Conservation (phyloP, 2,329 filamentous ascomycete genomes). For the Ophiocordyceps camponoti-leonardi region DNA sequence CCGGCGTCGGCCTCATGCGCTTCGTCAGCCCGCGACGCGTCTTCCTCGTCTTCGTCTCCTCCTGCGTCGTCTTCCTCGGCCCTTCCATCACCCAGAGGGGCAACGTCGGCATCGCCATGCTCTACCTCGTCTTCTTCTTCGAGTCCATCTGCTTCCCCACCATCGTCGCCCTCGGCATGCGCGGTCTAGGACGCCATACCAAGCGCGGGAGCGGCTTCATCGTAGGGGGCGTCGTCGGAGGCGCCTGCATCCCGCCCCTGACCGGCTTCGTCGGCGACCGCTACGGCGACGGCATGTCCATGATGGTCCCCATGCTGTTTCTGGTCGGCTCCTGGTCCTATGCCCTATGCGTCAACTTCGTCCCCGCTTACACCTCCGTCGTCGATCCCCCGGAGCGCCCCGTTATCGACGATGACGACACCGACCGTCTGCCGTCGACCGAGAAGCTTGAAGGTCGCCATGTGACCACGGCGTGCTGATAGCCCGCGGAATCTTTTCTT, state of each 20-base stretch:
- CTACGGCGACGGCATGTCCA: conserved; percentile 40
- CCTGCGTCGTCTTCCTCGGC: conserved; percentile 45
- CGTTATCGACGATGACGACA: conserved; percentile 25
- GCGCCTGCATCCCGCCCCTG: conserved; percentile 57
- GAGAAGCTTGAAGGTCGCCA: background rate
- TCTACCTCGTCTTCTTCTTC: conserved; percentile 60
- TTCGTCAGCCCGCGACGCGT: conserved; percentile 48
- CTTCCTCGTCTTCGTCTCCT: conserved; percentile 46
- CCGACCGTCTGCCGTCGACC: conserved; percentile 12
- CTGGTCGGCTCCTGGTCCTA: conserved; percentile 40
- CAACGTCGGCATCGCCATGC: conserved; percentile 37
- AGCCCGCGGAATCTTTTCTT: background rate
- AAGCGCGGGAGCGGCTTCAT: conserved; percentile 58
- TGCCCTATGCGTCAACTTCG: conserved; percentile 46
- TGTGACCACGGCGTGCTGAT: background rate
- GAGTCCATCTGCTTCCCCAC: conserved; percentile 70
- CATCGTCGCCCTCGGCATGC: conserved; percentile 61
- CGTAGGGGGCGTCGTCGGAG: conserved; percentile 53
- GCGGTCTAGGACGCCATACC: conserved; percentile 57
- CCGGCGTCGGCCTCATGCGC: conserved; percentile 49
- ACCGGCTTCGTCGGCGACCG: conserved; percentile 50
- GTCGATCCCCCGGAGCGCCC: conserved; percentile 29
- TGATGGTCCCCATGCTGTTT: conserved; percentile 48
- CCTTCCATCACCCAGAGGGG: conserved; percentile 28
- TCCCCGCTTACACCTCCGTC: conserved; percentile 42